phyloP scores from a whole-genome alignment of 2,329 filamentous ascomycete genomes.

The Cercospora sp. region DNA sequence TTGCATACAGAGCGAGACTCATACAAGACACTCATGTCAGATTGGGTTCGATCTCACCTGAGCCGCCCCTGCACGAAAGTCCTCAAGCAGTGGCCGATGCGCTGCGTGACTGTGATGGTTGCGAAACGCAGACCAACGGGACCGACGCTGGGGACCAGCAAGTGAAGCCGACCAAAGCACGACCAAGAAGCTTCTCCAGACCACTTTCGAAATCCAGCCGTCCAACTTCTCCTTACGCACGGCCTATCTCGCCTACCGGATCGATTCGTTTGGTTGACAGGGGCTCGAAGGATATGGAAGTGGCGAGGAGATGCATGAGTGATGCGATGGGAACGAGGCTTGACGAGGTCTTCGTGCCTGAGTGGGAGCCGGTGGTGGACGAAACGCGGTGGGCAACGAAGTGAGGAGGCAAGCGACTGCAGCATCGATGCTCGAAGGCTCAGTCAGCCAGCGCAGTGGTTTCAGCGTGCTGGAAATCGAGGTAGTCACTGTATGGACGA shows the following conservation, averaged over 20 bases:
- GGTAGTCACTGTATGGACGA: neutral
- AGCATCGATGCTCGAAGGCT: neutral
- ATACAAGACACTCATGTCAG: conserved; percentile 16
- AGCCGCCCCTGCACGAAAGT: conserved; percentile 6
- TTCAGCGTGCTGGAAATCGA: neutral
- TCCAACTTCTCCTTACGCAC: conserved; percentile 3
- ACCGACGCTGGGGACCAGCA: neutral
- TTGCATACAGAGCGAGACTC: conserved; percentile 13
- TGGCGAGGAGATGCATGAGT: neutral
- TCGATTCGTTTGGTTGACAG: conserved; percentile 17
- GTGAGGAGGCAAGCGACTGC: neutral
- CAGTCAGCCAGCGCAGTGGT: neutral
- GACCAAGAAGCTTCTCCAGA: conserved; percentile 10
- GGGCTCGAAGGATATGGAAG: conserved; percentile 2
- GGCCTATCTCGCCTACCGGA: conserved; percentile 14
- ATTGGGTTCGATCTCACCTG: conserved; percentile 9
- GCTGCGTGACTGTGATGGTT: neutral
- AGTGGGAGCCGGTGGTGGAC: conserved; percentile 10
- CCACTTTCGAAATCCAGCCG: conserved; percentile 1
- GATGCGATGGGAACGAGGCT: conserved; percentile 10
- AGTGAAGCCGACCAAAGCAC: neutral
- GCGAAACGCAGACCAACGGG: neutral
- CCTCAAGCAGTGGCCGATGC: neutral
- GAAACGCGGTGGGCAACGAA: neutral
- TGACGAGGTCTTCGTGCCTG: conserved; percentile 14